Base-by-base conservation (phyloP, 2,329 filamentous ascomycete genomes). In the Aspergillus eucalypticola region DNA sequence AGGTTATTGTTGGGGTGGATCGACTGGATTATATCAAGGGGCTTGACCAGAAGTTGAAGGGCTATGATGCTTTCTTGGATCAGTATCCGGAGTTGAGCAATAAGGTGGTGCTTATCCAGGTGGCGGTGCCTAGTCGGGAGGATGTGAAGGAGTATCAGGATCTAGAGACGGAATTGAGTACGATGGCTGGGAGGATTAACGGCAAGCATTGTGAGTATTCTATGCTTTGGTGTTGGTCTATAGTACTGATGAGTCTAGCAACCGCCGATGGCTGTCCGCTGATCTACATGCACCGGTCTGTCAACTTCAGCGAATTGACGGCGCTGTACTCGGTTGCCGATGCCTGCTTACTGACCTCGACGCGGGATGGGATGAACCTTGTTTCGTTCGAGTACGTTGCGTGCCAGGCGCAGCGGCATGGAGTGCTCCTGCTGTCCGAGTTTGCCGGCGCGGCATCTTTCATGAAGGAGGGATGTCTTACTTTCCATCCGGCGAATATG, bases 351-450 rank as follows among this genome's bases (percentile, higher is more conserved):
- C 91, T 96, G 42, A 94, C 90, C 3, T 96, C 90, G 0, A 96
- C 90, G 5, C 88, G 94, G 46, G 94, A 98, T 71, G 94, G 94
- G 70, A 97, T 98, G 93, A 98, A 98, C 75, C 84, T 98, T 13
- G 94, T 98, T 19, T 94, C 92, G 0, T 97, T 96, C 77, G 94
- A 98, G 77, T 98, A 97, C 78, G 95, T 97, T 62, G 93, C 93
- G 15, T 93, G 91, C 21, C 94, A 97, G 74, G 85, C 89, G 67
- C 85, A 94, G 70, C 87, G 90, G 56, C 90, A 96, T 72, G 94
- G 94, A 50, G 90, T 93, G 54, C 90, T 98, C 84, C 92, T 97
- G 56, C 84, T 97, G 39, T 96, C 92, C 52, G 92, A 97, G 73
- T 97, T 97, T 73, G 92, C 93, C 0, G 94, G 94, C n/a, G 94